phyloP scores from a whole-genome alignment of 805 yeast genomes.

The Schwanniomyces vanrijiae region DNA sequence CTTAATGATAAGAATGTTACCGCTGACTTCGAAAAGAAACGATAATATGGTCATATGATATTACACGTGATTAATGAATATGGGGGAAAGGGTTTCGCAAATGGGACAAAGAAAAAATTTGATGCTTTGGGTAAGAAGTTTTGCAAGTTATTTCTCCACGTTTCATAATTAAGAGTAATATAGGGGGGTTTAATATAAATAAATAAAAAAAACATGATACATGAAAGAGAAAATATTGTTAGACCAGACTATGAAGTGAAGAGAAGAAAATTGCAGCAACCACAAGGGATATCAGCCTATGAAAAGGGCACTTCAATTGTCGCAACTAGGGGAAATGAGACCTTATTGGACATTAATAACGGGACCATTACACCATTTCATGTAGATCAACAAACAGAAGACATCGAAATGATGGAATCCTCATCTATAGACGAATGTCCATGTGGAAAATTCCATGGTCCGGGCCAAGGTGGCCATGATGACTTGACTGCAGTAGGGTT shows the following conservation, averaged over 20 bases:
- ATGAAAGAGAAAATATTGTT: neutral
- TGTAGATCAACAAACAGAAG: neutral
- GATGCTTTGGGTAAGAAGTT: neutral
- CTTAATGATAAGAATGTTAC: neutral
- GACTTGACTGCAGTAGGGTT: slow-evolving; percentile 26
- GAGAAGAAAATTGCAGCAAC: slow-evolving; percentile 6
- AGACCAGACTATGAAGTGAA: slow-evolving; percentile 1
- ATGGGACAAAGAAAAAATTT: neutral
- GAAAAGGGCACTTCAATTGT: neutral
- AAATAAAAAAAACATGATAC: neutral
- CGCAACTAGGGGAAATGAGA: slow-evolving; percentile 1
- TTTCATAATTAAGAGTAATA: neutral
- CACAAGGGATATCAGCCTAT: neutral
- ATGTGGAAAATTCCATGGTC: slow-evolving; percentile 31
- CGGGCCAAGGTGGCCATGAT: slow-evolving; percentile 23
- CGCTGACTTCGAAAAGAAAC: neutral
- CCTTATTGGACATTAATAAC: neutral
- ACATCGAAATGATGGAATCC: neutral
- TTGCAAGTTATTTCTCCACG: neutral
- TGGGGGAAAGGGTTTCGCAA: too few relatives aligned
- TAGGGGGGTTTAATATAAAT: neutral
- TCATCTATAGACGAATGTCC: slow-evolving; percentile 17
- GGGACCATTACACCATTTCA: slow-evolving; percentile 7
- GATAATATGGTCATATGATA: neutral
- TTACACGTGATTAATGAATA: neutral